Percentiles rank a stretch among this genome's conserved stretches.
Evolutionary conservation across 2,329 filamentous ascomycete species (phyloP).

Genomic region (Botryotinia narcissicola): DNA sequence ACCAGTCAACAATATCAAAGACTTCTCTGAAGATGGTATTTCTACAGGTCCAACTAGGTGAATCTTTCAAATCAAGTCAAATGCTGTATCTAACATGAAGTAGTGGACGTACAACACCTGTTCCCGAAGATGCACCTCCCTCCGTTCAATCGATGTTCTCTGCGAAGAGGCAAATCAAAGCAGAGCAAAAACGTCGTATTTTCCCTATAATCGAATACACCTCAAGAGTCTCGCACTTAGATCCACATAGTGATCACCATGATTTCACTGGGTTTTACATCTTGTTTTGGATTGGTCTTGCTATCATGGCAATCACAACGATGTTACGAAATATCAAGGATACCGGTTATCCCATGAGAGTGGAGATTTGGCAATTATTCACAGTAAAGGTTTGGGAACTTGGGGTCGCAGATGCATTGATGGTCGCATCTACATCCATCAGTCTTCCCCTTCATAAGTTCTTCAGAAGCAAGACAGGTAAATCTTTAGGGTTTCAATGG

Average conservation of each 20-base stretch:
- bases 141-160: conserved; percentile 83
- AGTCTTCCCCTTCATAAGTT: conserved; percentile 71
- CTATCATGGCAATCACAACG: conserved; percentile 96
- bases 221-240: conserved; percentile 90
- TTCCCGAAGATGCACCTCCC: conserved; percentile 87
- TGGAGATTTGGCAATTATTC: conserved; percentile 85
- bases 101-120: conserved; percentile 79
- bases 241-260: conserved; percentile 84
- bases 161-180: conserved; percentile 78
- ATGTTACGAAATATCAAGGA: conserved; percentile 91
- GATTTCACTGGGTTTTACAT: conserved; percentile 98
- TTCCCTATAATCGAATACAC: conserved; percentile 94
- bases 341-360: conserved; percentile 79
- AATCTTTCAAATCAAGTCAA: not conserved
- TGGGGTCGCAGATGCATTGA: conserved; percentile 76
- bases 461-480: conserved; percentile 53
- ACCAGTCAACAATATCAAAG: conserved; percentile 21
- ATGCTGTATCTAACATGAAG: conserved; percentile 21
- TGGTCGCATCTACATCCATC: conserved; percentile 74
- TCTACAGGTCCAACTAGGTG: conserved; percentile 24
- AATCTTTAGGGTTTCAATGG: conserved; percentile 65
- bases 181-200: conserved; percentile 75
- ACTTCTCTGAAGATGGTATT: conserved; percentile 27
- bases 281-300: conserved; percentile 94
- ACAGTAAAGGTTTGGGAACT: conserved; percentile 87